A percentile compares a stretch with the other conserved stretches of the same genome.
Conservation (phyloP, 176 grass and related monocot genomes). For the Zoysia japonica region DNA sequence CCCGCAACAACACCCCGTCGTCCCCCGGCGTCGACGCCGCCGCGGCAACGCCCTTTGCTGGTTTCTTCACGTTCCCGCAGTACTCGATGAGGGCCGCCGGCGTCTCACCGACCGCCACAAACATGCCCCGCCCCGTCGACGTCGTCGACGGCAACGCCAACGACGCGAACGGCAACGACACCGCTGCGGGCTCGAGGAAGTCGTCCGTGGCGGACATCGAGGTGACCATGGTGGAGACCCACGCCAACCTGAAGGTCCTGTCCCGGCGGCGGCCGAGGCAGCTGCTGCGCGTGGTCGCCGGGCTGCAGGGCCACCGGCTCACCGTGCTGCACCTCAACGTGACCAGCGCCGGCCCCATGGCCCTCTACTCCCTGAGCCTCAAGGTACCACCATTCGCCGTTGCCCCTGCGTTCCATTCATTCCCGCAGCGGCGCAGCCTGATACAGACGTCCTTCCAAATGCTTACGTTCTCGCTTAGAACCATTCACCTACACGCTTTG, state of each 20-base stretch:
- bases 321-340: constrained; percentile 76
- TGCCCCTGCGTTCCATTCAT: neutral
- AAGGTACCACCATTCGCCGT: constrained; percentile 41
- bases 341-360: constrained; percentile 40
- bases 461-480: neutral
- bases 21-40: neutral
- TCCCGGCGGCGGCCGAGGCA: constrained; percentile 56
- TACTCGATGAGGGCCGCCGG: constrained; percentile 43
- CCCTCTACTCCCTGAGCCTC: constrained; percentile 72
- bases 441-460: neutral
- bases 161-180: constrained; percentile 23
- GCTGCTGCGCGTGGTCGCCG: constrained; percentile 52
- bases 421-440: no score
- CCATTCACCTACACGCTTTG: neutral
- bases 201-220: constrained; percentile 64
- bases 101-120: neutral
- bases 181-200: constrained; percentile 34
- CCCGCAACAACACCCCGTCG: neutral
- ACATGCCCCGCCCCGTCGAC: neutral
- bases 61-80: constrained; percentile 83
- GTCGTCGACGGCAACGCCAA: constrained; percentile 7
- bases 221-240: constrained; percentile 78
- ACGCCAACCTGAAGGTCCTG: constrained; percentile 67
- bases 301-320: constrained; percentile 55
- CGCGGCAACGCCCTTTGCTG: constrained; percentile 36